Percentiles rank a stretch among this genome's conserved stretches.
Conservation (phyloP, 2,329 filamentous ascomycete species). For the Phialophora macrospora region DNA sequence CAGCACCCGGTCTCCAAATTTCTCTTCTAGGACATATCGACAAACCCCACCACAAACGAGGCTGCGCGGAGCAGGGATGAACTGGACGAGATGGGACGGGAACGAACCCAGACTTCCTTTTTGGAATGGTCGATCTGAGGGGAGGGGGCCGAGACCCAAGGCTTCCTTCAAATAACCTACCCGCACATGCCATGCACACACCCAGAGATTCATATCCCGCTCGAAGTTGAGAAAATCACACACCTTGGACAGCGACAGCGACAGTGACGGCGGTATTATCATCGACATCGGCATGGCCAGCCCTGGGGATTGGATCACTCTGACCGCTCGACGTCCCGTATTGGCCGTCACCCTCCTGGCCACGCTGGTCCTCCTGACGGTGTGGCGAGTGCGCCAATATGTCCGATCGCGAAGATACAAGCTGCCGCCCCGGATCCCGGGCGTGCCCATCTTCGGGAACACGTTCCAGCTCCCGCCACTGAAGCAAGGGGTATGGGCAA, state of each 20-base stretch:
- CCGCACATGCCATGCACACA: not conserved
- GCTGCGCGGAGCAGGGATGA: slow-evolving; percentile 7
- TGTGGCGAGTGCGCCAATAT: not conserved
- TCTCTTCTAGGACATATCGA: not conserved
- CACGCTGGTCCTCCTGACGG: not conserved
- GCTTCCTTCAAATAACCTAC: not conserved
- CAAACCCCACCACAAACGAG: slow-evolving; percentile 6
- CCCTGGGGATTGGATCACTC: not conserved
- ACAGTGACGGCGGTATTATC: not conserved
- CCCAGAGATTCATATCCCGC: not conserved
- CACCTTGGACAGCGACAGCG: not conserved
- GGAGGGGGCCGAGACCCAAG: too few relatives aligned
- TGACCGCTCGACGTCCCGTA: slow-evolving; percentile 4
- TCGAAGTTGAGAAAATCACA: not conserved
- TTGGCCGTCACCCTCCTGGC: not conserved
- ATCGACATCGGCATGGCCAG: not conserved
- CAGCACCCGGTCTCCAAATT: not conserved
- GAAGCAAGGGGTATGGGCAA: slow-evolving; percentile 33
- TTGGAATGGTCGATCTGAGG: too few relatives aligned
- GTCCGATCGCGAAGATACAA: slow-evolving; percentile 26
- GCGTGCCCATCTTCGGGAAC: slow-evolving; percentile 33
- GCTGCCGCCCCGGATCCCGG: slow-evolving; percentile 29
- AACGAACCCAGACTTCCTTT: too few relatives aligned
- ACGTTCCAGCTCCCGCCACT: slow-evolving; percentile 32
- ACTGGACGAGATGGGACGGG: too few relatives aligned